These are phyloP conservation scores for Stentor coeruleus DNA, from an alignment of 73 alveolate species.

Conservation along the genomic window DNA sequence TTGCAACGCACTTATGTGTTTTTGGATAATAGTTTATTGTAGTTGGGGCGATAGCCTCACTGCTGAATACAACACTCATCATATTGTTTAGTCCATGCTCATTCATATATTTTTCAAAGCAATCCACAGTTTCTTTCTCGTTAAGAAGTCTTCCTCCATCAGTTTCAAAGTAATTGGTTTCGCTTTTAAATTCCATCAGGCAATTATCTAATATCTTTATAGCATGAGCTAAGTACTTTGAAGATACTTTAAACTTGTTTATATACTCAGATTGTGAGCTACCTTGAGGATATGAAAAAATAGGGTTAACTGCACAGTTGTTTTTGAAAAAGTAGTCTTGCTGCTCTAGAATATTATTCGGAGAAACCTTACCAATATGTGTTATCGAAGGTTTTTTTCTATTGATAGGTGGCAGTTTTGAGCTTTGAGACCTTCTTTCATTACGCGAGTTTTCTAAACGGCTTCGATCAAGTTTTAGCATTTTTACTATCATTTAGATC, in stretches of 20 bases:
- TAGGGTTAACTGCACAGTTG: slow-evolving; percentile 59
- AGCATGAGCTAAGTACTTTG: slow-evolving; percentile 48
- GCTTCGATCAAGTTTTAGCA: no score
- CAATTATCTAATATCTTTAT: slow-evolving; percentile 55
- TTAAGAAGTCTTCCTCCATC: slow-evolving; percentile 69
- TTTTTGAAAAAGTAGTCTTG: slow-evolving; percentile 60
- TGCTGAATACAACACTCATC: slow-evolving; percentile 40
- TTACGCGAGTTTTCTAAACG: background rate
- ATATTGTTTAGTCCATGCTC: slow-evolving; percentile 47
- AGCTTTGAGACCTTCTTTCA: background rate
- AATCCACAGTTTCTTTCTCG: slow-evolving; percentile 54
- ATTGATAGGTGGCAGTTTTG: background rate
- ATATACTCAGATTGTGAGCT: slow-evolving; percentile 25
- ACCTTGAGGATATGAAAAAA: slow-evolving; percentile 53
- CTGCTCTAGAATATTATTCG: slow-evolving; percentile 56
- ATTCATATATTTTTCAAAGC: slow-evolving; percentile 49
- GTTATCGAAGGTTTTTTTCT: background rate
- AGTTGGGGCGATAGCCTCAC: slow-evolving; percentile 69
- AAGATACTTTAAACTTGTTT: slow-evolving; percentile 42
- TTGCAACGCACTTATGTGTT: slow-evolving; percentile 53
- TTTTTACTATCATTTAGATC: no score
- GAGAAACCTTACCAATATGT: slow-evolving; percentile 18
- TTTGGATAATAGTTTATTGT: slow-evolving; percentile 49
- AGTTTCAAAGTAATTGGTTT: slow-evolving; percentile 43
- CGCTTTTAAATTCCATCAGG: slow-evolving; percentile 56